phyloP scores from a whole-genome alignment of 148 eudicot species.

The Suaeda aralocaspica region DNA sequence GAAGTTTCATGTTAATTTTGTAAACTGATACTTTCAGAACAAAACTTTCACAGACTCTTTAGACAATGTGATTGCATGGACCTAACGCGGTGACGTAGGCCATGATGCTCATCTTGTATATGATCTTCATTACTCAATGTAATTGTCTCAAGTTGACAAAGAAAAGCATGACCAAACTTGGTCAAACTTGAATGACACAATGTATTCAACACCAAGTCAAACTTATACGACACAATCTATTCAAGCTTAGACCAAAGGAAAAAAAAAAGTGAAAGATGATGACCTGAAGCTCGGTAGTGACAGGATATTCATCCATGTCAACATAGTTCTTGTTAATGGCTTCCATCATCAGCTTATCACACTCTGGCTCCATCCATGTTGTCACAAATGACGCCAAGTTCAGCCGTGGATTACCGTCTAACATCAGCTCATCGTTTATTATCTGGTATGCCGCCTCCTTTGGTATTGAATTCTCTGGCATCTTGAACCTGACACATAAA shows the following conservation, averaged over 20 bases:
- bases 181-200: background rate
- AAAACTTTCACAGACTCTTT: too few relatives aligned
- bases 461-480: conserved; percentile 34
- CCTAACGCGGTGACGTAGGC: too few relatives aligned
- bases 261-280: background rate
- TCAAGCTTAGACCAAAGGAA: background rate
- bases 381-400: conserved; percentile 41
- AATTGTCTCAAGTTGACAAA: too few relatives aligned
- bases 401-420: conserved; percentile 34
- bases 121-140: too few relatives aligned
- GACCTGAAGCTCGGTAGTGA: conserved; percentile 45
- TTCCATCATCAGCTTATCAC: conserved; percentile 39
- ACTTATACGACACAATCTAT: background rate
- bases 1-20: background rate
- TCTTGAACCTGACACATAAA: conserved; percentile 16
- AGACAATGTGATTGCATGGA: too few relatives aligned
- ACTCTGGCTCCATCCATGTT: conserved; percentile 46
- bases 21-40: background rate
- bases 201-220: background rate
- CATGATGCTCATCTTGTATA: too few relatives aligned
- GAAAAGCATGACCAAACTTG: too few relatives aligned
- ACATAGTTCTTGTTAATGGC: conserved; percentile 39
- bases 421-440: conserved; percentile 39
- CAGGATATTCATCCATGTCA: conserved; percentile 43
- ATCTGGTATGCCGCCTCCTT: conserved; percentile 43